Conservation (phyloP, 768 basidiomycete species). For the Crucibulum laeve region DNA sequence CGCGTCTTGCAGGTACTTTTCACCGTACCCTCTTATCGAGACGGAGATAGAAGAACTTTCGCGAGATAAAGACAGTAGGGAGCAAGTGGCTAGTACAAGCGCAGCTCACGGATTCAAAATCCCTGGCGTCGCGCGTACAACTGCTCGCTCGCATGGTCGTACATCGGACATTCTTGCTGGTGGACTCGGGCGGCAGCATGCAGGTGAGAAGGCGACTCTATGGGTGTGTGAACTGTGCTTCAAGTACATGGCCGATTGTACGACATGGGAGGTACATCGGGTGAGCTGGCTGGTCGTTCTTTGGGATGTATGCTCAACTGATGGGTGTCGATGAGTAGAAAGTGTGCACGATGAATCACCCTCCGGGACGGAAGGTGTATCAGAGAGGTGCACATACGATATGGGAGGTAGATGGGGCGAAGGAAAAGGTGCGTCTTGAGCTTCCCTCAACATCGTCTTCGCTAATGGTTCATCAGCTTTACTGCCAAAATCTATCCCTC, state of each 20-base stretch:
- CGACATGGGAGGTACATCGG: slow-evolving; percentile 65
- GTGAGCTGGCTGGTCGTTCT: slow-evolving; percentile 28
- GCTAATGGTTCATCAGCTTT: slow-evolving; percentile 52
- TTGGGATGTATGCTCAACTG: slow-evolving; percentile 1
- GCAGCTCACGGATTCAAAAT: slow-evolving; percentile 30
- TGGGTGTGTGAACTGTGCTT: slow-evolving; percentile 94
- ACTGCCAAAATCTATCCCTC: slow-evolving; percentile 92
- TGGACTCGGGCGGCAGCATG: slow-evolving; percentile 45
- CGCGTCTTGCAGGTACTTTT: slow-evolving; percentile 70
- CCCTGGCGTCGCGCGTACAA: slow-evolving; percentile 44
- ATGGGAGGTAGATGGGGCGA: slow-evolving; percentile 93
- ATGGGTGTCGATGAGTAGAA: slow-evolving; percentile 36
- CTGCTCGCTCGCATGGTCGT: slow-evolving; percentile 60
- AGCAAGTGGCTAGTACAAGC: slow-evolving; percentile 9
- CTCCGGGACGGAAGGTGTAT: slow-evolving; percentile 90
- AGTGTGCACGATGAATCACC: slow-evolving; percentile 61
- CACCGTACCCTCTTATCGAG: slow-evolving; percentile 82
- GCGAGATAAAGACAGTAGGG: slow-evolving; percentile 8
- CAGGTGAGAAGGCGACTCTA: slow-evolving; percentile 48
- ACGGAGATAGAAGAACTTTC: slow-evolving; percentile 51
- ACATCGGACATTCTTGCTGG: slow-evolving; percentile 72
- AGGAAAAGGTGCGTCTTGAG: slow-evolving; percentile 59
- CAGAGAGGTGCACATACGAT: slow-evolving; percentile 85
- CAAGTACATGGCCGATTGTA: slow-evolving; percentile 87
- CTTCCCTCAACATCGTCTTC: slow-evolving; percentile 1